Percentiles rank a stretch among this genome's conserved stretches.
These are phyloP conservation scores for Jimgerdemannia lactiflua DNA, from an alignment of 192 early-diverging fungal genomes.

Conservation along the genomic window DNA sequence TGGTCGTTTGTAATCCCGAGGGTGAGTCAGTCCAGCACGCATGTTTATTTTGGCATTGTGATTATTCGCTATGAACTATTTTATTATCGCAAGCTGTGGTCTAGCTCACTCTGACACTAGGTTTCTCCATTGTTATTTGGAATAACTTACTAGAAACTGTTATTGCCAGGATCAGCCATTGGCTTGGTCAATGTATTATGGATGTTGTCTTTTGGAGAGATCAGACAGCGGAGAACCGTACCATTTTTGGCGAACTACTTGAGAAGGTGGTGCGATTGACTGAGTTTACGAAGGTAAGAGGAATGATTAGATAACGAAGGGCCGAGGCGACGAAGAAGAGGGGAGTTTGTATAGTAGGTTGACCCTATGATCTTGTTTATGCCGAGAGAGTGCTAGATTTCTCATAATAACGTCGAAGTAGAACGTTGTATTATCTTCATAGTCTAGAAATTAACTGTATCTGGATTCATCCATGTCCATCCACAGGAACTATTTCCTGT, in stretches of 20 bases:
- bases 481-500: conserved; percentile 43
- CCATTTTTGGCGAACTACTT: conserved; percentile 27
- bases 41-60: too few species aligned
- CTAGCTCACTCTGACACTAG: too few species aligned
- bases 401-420: too few species aligned
- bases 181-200: conserved; percentile 46
- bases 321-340: neutral
- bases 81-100: too few species aligned
- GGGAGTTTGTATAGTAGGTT: too few species aligned
- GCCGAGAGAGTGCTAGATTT: too few species aligned
- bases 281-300: conserved; percentile 40
- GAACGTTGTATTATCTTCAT: neutral
- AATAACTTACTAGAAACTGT: conserved; percentile 16
- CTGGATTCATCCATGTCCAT: neutral
- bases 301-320: neutral
- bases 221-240: conserved; percentile 20
- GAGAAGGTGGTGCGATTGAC: conserved; percentile 34
- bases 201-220: conserved; percentile 43
- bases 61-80: too few species aligned
- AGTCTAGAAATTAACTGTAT: too few species aligned
- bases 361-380: too few species aligned
- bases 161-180: conserved; percentile 38
- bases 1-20: conserved; percentile 34
- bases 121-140: neutral
- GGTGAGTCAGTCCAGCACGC: conserved; percentile 10